phyloP scores from a whole-genome alignment of 2,329 filamentous ascomycete genomes.

The Phoma sp. region DNA sequence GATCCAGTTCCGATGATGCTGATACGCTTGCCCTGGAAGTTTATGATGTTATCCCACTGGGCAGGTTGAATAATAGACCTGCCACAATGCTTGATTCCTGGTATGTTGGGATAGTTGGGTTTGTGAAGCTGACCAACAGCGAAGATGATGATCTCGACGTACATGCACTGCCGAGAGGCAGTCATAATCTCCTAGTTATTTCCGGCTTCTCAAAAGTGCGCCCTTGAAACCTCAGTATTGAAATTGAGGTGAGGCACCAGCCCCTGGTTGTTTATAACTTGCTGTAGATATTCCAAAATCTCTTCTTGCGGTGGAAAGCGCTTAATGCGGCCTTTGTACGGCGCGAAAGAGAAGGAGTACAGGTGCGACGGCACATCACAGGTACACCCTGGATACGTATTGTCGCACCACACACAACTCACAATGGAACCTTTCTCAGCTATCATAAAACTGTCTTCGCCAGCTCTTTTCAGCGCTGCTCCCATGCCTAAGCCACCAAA shows the following conservation, averaged over 20 bases:
- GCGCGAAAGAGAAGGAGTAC: constrained; percentile 56
- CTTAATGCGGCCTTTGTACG: constrained; percentile 15
- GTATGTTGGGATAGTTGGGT: not conserved
- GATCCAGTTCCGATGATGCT: constrained; percentile 4
- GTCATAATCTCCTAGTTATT: not conserved
- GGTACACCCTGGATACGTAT: constrained; percentile 48
- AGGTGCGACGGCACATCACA: constrained; percentile 21
- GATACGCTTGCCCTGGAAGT: not conserved
- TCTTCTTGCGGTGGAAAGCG: constrained; percentile 1
- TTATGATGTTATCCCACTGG: not conserved
- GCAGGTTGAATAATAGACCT: not conserved
- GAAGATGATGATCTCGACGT: not conserved
- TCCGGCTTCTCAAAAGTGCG: not conserved
- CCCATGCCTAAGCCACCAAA: constrained; percentile 2
- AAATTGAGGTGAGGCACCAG: not conserved
- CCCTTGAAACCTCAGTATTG: not conserved
- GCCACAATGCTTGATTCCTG: not conserved
- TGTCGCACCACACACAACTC: constrained; percentile 50
- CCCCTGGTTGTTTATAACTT: not conserved
- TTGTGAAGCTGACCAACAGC: constrained; percentile 1
- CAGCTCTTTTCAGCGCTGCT: not conserved
- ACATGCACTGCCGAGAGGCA: not conserved
- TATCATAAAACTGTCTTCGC: constrained; percentile 1
- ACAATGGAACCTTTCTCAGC: not conserved
- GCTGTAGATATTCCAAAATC: not conserved